These are phyloP conservation scores for Oenanthe sinensis DNA, from an alignment of 129 eudicot genomes.

Conservation along the genomic window DNA sequence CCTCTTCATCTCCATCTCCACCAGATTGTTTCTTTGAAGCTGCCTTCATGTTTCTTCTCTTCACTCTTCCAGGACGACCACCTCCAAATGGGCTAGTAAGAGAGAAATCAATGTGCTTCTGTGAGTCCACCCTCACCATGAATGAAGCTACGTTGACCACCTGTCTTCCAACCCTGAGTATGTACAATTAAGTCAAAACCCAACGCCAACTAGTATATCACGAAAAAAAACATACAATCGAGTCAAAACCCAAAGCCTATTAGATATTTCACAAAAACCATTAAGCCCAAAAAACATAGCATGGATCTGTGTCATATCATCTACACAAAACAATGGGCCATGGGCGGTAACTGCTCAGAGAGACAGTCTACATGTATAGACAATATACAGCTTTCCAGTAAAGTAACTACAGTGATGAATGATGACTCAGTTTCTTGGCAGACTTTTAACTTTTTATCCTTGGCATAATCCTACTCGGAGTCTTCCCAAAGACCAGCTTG, in stretches of 20 bases:
- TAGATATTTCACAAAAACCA: background rate
- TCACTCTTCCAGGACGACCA: slow-evolving; percentile 30
- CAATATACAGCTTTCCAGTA: too few species aligned
- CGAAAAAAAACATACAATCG: background rate
- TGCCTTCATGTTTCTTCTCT: slow-evolving; percentile 28
- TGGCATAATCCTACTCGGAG: background rate
- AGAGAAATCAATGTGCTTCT: slow-evolving; percentile 28
- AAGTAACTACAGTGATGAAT: too few species aligned
- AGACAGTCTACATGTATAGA: too few species aligned
- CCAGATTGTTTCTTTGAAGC: slow-evolving; percentile 31
- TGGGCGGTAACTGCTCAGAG: background rate
- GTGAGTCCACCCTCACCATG: slow-evolving; percentile 32
- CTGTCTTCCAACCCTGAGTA: slow-evolving; percentile 28
- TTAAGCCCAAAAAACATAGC: background rate
- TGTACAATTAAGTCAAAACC: background rate
- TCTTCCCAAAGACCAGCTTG: background rate
- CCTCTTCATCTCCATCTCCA: slow-evolving; percentile 30
- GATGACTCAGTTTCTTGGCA: background rate
- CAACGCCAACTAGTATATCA: background rate
- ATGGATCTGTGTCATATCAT: background rate
- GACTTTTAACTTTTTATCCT: background rate
- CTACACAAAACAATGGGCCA: background rate
- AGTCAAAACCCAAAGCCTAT: background rate
- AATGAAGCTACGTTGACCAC: slow-evolving; percentile 25
- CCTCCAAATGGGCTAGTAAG: slow-evolving; percentile 30